These are phyloP conservation scores for Neonectria hederae DNA, from an alignment of 2,329 filamentous ascomycete species.

Conservation along the genomic window DNA sequence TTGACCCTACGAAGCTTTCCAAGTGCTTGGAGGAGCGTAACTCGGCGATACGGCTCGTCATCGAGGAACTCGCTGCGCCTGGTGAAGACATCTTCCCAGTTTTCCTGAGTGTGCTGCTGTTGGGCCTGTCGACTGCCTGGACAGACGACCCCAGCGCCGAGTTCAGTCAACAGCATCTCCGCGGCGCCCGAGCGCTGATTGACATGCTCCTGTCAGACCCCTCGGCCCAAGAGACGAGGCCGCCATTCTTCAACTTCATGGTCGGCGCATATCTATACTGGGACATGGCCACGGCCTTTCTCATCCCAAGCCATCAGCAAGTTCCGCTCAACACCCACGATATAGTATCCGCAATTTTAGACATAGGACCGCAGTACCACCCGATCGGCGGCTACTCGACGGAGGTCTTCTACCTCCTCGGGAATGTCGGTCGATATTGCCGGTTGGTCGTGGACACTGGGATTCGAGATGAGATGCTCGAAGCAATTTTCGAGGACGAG, in stretches of 20 bases:
- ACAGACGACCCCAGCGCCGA: neutral
- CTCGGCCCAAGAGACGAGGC: neutral
- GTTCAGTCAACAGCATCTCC: conserved; percentile 8
- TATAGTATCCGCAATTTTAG: neutral
- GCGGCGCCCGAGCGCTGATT: conserved; percentile 1
- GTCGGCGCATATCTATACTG: conserved; percentile 14
- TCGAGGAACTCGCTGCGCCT: neutral
- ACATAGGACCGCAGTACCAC: neutral
- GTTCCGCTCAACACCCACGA: neutral
- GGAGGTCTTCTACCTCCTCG: conserved; percentile 12
- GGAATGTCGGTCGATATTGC: conserved; percentile 13
- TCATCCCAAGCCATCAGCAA: neutral
- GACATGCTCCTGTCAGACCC: neutral
- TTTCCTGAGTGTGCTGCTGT: conserved; percentile 3
- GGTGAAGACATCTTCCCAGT: neutral
- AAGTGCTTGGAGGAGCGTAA: conserved; percentile 6
- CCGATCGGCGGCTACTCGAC: conserved; percentile 6
- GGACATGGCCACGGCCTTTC: conserved; percentile 10
- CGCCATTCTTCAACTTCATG: neutral
- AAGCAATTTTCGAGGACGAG: neutral
- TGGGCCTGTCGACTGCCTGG: conserved; percentile 5
- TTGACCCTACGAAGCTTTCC: neutral
- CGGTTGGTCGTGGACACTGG: neutral
- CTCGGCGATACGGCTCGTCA: neutral
- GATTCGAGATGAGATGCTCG: neutral